Conservation (phyloP, 176 grass and related monocot species). For the Raddia distichophylla region DNA sequence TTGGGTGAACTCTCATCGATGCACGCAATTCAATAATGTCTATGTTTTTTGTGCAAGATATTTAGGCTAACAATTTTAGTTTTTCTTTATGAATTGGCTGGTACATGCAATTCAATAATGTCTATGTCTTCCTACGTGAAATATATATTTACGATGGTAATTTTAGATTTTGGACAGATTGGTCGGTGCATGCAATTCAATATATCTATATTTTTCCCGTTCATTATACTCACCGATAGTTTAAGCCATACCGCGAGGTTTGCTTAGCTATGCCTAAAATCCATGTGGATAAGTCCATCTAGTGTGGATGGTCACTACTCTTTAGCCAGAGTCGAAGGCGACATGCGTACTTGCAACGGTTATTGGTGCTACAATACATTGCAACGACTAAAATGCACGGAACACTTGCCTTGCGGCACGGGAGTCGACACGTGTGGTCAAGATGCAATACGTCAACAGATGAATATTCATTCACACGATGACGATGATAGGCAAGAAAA, state of each 20-base stretch:
- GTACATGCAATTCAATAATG: too few species aligned
- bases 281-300: not conserved
- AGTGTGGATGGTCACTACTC: not conserved
- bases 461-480: not conserved
- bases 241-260: not conserved
- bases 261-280: not conserved
- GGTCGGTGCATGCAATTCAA: too few species aligned
- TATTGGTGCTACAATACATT: not conserved
- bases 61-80: too few species aligned
- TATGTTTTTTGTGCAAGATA: too few species aligned
- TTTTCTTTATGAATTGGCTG: too few species aligned
- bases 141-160: too few species aligned
- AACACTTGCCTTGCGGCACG: not conserved
- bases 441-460: not conserved
- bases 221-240: not conserved
- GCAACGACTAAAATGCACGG: not conserved
- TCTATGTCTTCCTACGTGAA: too few species aligned
- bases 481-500: not conserved
- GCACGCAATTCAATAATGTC: too few species aligned
- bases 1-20: too few species aligned
- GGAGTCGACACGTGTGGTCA: not conserved
- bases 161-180: too few species aligned
- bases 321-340: not conserved
- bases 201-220: not conserved
- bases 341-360: not conserved